phyloP scores from a whole-genome alignment of 192 early-diverging fungal species.

The Rhizophagus clarus region DNA sequence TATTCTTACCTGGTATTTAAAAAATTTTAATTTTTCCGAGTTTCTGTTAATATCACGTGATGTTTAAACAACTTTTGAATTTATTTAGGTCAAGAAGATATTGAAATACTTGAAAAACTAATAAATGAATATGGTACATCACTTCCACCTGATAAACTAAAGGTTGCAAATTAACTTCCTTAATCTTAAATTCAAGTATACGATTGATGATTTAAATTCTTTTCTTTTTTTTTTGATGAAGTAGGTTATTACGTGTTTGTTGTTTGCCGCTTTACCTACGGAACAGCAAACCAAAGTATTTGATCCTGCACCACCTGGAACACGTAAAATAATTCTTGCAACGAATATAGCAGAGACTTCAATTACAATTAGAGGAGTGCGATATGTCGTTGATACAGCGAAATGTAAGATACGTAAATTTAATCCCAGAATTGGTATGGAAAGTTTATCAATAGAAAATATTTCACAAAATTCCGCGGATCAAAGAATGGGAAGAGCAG shows the following conservation, averaged over 20 bases:
- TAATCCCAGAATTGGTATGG: slow-evolving; percentile 87
- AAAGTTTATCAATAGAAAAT: slow-evolving; percentile 83
- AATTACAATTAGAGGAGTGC: slow-evolving; percentile 93
- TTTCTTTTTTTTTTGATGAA: neutral
- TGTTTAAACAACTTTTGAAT: neutral
- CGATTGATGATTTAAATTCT: neutral
- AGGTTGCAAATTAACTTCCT: neutral
- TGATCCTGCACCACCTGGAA: slow-evolving; percentile 78
- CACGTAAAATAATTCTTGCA: slow-evolving; percentile 90
- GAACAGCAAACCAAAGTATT: slow-evolving; percentile 90
- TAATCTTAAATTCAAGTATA: neutral
- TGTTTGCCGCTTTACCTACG: slow-evolving; percentile 92
- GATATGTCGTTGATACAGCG: slow-evolving; percentile 93
- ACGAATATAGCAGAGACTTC: slow-evolving; percentile 99
- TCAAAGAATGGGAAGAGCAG: slow-evolving; percentile 94
- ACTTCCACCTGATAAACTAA: slow-evolving; percentile 52
- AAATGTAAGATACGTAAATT: slow-evolving; percentile 90
- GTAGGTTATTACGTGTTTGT: slow-evolving; percentile 78
- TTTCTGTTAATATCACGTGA: neutral
- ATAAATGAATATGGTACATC: slow-evolving; percentile 70
- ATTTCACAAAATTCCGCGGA: slow-evolving; percentile 90
- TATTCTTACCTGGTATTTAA: slow-evolving; percentile 81
- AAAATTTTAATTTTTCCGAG: neutral
- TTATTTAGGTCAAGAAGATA: slow-evolving; percentile 79
- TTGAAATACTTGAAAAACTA: slow-evolving; percentile 86